A percentile compares a stretch with the other conserved stretches of the same genome.
These are phyloP conservation scores for Cytauxzoon felis DNA, from an alignment of 169 alveolate species.

Conservation along the genomic window DNA sequence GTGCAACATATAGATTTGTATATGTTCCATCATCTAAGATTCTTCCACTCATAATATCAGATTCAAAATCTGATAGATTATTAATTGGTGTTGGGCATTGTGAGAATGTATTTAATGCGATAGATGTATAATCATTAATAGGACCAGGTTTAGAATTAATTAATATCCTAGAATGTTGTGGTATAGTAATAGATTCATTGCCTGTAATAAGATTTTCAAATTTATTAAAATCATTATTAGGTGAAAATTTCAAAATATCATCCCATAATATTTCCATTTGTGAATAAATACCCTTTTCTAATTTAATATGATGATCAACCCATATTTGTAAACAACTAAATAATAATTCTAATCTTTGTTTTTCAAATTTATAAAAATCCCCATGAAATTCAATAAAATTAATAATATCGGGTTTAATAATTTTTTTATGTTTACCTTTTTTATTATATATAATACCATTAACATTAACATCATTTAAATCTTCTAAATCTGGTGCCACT, in stretches of 20 bases:
- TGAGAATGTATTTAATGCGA: background rate
- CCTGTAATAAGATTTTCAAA: slow-evolving; percentile 43
- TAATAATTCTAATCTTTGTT: slow-evolving; percentile 22
- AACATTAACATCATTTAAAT: slow-evolving; percentile 7
- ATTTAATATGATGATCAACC: slow-evolving; percentile 46
- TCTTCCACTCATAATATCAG: background rate
- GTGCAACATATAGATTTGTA: background rate
- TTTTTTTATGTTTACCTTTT: slow-evolving; percentile 5
- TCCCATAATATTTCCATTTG: slow-evolving; percentile 24
- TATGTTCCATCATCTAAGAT: background rate
- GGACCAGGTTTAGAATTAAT: slow-evolving; percentile 3
- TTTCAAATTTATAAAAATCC: slow-evolving; percentile 33
- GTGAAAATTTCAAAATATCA: slow-evolving; percentile 45
- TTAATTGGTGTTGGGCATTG: background rate
- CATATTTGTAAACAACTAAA: slow-evolving; percentile 41
- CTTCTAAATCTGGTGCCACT: slow-evolving; percentile 47
- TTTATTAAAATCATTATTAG: slow-evolving; percentile 27
- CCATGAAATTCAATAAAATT: slow-evolving; percentile 30
- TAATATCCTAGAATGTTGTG: slow-evolving; percentile 3
- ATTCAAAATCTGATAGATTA: no score
- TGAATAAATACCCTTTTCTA: slow-evolving; percentile 24
- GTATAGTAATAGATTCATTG: background rate
- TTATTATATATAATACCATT: background rate
- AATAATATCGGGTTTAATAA: background rate
- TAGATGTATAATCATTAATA: background rate